These are phyloP conservation scores for Clavispora asparagi DNA, from an alignment of 805 yeast species.

Conservation along the genomic window DNA sequence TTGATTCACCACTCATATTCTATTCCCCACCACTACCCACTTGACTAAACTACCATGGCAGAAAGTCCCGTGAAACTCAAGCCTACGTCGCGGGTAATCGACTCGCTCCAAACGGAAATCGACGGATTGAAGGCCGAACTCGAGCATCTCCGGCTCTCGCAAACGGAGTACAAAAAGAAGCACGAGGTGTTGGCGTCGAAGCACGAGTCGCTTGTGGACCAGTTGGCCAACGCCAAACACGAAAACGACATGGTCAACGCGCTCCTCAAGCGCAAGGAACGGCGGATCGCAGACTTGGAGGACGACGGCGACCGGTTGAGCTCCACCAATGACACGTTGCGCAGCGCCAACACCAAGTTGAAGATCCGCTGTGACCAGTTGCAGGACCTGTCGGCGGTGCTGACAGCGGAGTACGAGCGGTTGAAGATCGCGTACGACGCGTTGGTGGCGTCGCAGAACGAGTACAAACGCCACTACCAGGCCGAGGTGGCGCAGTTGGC, in stretches of 20 bases:
- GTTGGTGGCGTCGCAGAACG: conserved; percentile 45
- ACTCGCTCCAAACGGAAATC: conserved; percentile 45
- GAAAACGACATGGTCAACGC: conserved; percentile 73
- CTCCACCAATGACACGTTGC: conserved; percentile 43
- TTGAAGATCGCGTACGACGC: conserved; percentile 57
- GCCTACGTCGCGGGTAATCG: conserved; percentile 41
- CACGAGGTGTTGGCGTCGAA: conserved; percentile 42
- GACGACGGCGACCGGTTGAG: conserved; percentile 45
- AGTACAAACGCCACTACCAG: conserved; percentile 46
- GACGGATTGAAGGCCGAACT: conserved; percentile 42
- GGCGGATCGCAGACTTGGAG: conserved; percentile 65
- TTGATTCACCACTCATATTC: not conserved
- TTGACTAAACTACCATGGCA: conserved; percentile 7
- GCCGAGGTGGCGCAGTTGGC: conserved; percentile 38
- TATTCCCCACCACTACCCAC: not conserved
- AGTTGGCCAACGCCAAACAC: conserved; percentile 65
- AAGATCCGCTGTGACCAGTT: conserved; percentile 45
- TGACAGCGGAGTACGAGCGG: conserved; percentile 50
- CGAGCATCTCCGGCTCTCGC: conserved; percentile 32
- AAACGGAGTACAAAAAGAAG: conserved; percentile 49
- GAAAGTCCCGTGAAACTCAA: conserved; percentile 19
- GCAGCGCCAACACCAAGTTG: conserved; percentile 45
- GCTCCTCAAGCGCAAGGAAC: conserved; percentile 62
- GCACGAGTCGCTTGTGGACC: conserved; percentile 54
- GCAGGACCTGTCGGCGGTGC: conserved; percentile 39